These are phyloP conservation scores for Neurospora sp. DNA, from an alignment of 2,329 filamentous ascomycete genomes.

Conservation along the genomic window DNA sequence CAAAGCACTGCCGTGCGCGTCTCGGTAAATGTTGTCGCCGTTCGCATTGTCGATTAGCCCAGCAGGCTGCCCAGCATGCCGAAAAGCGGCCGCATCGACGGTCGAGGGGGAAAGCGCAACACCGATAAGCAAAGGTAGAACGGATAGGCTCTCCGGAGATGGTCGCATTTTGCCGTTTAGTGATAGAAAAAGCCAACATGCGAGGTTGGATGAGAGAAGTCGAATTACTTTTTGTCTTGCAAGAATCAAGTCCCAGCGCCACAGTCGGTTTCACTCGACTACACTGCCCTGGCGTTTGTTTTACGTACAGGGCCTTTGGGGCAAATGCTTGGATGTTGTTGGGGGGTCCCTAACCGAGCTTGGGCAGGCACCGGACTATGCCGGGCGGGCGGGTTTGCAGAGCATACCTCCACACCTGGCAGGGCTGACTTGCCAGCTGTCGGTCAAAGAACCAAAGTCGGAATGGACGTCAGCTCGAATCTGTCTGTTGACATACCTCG, in stretches of 20 bases:
- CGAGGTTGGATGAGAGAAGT: neutral
- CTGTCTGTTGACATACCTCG: neutral
- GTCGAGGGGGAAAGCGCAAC: slow-evolving; percentile 6
- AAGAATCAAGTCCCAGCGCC: neutral
- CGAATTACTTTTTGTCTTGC: neutral
- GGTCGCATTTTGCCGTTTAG: slow-evolving; percentile 15
- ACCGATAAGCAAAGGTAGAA: slow-evolving; percentile 8
- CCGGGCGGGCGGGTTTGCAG: neutral
- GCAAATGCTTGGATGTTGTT: neutral
- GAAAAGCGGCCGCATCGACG: slow-evolving; percentile 8
- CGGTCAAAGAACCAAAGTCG: neutral
- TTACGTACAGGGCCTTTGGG: neutral
- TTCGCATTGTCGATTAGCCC: slow-evolving; percentile 1
- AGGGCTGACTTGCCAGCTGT: neutral
- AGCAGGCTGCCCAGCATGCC: slow-evolving; percentile 1
- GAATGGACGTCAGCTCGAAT: neutral
- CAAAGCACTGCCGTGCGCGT: slow-evolving; percentile 24
- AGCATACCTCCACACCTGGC: neutral
- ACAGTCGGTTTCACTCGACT: neutral
- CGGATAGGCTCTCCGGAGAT: slow-evolving; percentile 2
- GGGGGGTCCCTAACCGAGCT: neutral
- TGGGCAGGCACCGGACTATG: neutral
- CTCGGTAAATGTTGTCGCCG: slow-evolving; percentile 5
- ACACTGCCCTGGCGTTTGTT: neutral
- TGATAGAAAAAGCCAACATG: neutral